These are phyloP conservation scores for Neurospora sp. DNA, from an alignment of 495 filamentous ascomycete genomes.

Conservation along the genomic window DNA sequence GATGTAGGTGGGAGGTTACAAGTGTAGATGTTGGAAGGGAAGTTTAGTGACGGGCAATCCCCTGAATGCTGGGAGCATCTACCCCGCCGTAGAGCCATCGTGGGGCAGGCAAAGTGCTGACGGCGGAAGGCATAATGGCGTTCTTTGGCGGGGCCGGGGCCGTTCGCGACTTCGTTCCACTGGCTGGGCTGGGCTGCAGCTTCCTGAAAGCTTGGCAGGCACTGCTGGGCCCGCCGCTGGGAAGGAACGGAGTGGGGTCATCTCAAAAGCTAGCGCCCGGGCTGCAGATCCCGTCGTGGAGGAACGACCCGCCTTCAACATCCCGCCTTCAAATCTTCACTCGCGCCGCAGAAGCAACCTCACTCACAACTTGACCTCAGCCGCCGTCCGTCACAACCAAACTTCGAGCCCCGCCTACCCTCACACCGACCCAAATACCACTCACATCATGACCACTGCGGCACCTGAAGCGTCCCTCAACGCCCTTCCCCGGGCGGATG, in stretches of 20 bases:
- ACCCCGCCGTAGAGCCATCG: background rate
- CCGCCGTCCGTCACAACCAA: background rate
- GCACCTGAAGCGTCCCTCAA: conserved; percentile 40
- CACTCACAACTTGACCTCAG: background rate
- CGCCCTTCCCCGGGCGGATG: conserved; percentile 66
- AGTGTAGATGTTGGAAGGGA: background rate
- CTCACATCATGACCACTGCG: conserved; percentile 32
- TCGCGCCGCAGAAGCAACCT: background rate
- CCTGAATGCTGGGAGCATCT: background rate
- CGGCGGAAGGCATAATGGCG: background rate
- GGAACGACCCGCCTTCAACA: background rate
- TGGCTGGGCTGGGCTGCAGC: background rate
- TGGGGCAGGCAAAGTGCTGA: background rate
- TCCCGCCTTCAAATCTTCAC: conserved; percentile 3
- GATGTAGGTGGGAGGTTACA: background rate
- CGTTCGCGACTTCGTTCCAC: background rate
- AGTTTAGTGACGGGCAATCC: background rate
- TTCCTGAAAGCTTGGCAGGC: background rate
- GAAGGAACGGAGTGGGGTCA: background rate
- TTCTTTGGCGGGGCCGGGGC: background rate
- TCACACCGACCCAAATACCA: background rate
- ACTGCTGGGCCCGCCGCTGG: background rate
- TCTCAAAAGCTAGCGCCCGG: background rate
- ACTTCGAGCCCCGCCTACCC: background rate
- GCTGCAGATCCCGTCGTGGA: background rate